These are phyloP conservation scores for Mucor velutinosus DNA, from an alignment of 371 early-diverging fungal species.

Conservation along the genomic window DNA sequence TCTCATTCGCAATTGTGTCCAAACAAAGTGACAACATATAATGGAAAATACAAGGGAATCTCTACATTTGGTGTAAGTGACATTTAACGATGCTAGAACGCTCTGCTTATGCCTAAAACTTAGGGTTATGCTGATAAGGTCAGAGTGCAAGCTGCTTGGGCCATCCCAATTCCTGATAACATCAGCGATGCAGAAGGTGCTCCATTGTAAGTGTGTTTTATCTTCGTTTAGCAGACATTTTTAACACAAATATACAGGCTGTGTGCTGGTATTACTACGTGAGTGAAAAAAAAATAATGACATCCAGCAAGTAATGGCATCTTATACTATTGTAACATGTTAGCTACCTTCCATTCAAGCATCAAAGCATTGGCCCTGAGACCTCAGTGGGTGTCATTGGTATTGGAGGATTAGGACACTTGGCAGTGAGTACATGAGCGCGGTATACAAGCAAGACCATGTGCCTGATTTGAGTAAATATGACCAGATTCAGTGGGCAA, in stretches of 20 bases:
- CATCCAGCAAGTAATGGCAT: neutral
- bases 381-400: slow-evolving; percentile 58
- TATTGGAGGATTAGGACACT: slow-evolving; percentile 70
- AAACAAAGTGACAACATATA: slow-evolving; percentile 47
- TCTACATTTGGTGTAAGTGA: slow-evolving; percentile 51
- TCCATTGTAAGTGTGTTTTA: slow-evolving; percentile 38
- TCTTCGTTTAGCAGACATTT: neutral
- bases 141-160: slow-evolving; percentile 48
- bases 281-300: neutral
- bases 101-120: neutral
- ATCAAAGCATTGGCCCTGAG: slow-evolving; percentile 49
- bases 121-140: slow-evolving; percentile 45
- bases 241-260: slow-evolving; percentile 29
- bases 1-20: slow-evolving; percentile 42
- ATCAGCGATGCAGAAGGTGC: slow-evolving; percentile 45
- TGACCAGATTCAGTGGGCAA: slow-evolving; percentile 57
- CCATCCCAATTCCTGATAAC: slow-evolving; percentile 56
- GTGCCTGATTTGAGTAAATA: neutral
- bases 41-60: slow-evolving; percentile 39
- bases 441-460: neutral
- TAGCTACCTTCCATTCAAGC: slow-evolving; percentile 53
- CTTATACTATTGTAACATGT: neutral
- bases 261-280: slow-evolving; percentile 77
- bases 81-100: neutral
- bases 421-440: slow-evolving; percentile 14